These are phyloP conservation scores for Closterium sp. DNA, from an alignment of 139 green algal genomes.

Conservation along the genomic window DNA sequence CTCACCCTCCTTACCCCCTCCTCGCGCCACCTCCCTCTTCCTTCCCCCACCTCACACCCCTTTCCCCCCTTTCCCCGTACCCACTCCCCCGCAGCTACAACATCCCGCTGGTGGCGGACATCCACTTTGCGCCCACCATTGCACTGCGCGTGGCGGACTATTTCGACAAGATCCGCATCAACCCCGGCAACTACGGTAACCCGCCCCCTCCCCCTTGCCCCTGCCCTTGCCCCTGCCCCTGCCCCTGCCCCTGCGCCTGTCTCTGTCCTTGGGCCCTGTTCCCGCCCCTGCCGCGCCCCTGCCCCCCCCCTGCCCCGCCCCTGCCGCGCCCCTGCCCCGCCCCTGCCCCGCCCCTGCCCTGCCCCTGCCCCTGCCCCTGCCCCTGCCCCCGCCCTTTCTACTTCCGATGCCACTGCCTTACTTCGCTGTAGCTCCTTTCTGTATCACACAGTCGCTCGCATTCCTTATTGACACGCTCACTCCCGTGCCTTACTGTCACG, in stretches of 20 bases:
- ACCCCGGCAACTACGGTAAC: slow-evolving; percentile 95
- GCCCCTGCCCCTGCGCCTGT: no score
- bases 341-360: no score
- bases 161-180: slow-evolving; percentile 97
- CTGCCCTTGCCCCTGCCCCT: no score
- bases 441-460: background rate
- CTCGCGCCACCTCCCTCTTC: background rate
- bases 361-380: no score
- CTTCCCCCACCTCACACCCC: no score
- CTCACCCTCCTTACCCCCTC: no score
- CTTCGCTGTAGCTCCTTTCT: background rate
- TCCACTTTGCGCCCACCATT: slow-evolving; percentile 96
- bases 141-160: slow-evolving; percentile 96
- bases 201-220: no score
- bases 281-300: no score
- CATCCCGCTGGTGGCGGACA: slow-evolving; percentile 94
- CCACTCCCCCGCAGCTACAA: slow-evolving; percentile 72
- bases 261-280: no score
- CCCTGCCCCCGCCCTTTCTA: no score
- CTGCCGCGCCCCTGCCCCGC: no score
- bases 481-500: background rate
- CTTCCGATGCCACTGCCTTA: background rate
- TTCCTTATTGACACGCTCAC: background rate
- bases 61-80: no score
- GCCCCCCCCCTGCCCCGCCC: background rate